Evolutionary conservation across 2,329 filamentous ascomycete species (phyloP).

Genomic region (Fusarium tupiense): DNA sequence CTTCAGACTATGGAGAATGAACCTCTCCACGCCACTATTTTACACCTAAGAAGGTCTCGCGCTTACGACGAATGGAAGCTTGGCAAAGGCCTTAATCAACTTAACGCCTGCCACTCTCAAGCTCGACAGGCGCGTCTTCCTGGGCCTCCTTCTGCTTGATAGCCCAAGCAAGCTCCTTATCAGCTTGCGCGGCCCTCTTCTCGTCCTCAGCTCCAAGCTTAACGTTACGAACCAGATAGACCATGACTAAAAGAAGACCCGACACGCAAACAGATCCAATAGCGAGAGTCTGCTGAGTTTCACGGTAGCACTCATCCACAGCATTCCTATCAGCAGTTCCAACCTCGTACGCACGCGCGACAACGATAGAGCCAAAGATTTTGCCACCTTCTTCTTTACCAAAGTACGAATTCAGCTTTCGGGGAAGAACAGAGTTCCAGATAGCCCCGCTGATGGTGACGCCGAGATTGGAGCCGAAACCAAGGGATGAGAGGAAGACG

Average conservation of each 20-base stretch:
- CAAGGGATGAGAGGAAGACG: slow-evolving; percentile 24
- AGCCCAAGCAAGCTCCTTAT: slow-evolving; percentile 31
- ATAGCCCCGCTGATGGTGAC: slow-evolving; percentile 28
- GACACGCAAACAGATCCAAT: slow-evolving; percentile 30
- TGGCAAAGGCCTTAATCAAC: no score
- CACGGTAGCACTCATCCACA: slow-evolving; percentile 17
- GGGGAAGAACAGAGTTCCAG: slow-evolving; percentile 29
- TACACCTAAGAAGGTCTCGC: background rate
- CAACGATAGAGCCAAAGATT: slow-evolving; percentile 28
- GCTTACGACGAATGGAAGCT: background rate
- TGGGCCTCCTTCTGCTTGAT: slow-evolving; percentile 22
- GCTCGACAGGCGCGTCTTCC: background rate
- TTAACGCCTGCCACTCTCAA: slow-evolving; percentile 2
- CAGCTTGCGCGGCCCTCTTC: slow-evolving; percentile 22
- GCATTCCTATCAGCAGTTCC: slow-evolving; percentile 11
- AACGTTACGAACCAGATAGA: slow-evolving; percentile 9
- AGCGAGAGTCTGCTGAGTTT: slow-evolving; percentile 28
- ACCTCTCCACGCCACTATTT: background rate
- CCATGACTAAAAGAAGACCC: background rate
- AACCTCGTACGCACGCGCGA: slow-evolving; percentile 10
- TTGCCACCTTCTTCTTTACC: slow-evolving; percentile 3
- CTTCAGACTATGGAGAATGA: background rate
- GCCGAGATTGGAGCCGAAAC: slow-evolving; percentile 29
- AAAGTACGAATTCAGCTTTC: slow-evolving; percentile 16
- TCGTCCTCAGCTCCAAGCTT: slow-evolving; percentile 24